Evolutionary conservation across 2,329 filamentous ascomycete species (phyloP).

Genomic region (Thermomyces lanuginosus): DNA sequence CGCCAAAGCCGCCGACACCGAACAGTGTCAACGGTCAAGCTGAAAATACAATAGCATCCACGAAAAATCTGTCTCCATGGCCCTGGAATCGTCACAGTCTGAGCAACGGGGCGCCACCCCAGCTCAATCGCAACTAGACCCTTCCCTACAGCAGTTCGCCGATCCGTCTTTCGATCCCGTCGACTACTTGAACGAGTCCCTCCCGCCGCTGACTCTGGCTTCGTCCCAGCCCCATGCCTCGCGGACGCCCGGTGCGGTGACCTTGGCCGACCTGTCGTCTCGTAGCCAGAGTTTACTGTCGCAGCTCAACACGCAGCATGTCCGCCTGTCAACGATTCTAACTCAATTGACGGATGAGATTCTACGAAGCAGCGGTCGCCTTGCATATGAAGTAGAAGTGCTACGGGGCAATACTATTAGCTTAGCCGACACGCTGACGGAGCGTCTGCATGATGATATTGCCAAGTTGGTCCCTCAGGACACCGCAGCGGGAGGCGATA

Average conservation of each 20-base stretch:
- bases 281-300: constrained; percentile 74
- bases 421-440: constrained; percentile 62
- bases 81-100: background rate
- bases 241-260: constrained; percentile 33
- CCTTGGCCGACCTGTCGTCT: constrained; percentile 59
- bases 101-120: background rate
- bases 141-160: constrained; percentile 59
- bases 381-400: constrained; percentile 90
- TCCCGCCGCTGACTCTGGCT: constrained; percentile 49
- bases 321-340: constrained; percentile 61
- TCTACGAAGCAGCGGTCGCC: constrained; percentile 64
- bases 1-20: no score
- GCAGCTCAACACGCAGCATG: constrained; percentile 75
- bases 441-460: constrained; percentile 56
- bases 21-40: no score
- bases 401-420: constrained; percentile 72
- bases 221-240: constrained; percentile 24
- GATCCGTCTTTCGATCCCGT: constrained; percentile 63
- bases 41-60: no score
- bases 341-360: constrained; percentile 93
- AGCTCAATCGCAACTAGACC: constrained; percentile 47
- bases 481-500: constrained; percentile 24
- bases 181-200: constrained; percentile 63
- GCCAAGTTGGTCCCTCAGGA: constrained; percentile 56
- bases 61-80: no score